Evolutionary conservation across 805 yeast genomes (phyloP).

Genomic region (Yueomyces sp.): DNA sequence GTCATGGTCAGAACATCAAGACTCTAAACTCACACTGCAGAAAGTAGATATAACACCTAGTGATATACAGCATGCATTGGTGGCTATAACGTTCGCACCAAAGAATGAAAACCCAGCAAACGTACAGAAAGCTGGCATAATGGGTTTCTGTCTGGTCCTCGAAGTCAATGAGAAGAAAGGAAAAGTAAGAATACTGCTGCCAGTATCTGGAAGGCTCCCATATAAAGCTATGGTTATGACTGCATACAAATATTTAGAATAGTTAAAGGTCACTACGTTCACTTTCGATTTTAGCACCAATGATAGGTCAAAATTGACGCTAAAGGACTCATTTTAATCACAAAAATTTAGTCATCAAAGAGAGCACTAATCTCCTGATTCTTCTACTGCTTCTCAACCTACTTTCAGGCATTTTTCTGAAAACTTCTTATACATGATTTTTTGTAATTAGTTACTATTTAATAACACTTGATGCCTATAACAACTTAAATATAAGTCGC

Average conservation of each 20-base stretch:
- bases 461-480: too few species aligned
- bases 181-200: conserved; percentile 59
- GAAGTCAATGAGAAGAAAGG: conserved; percentile 66
- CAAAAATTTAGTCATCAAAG: too few species aligned
- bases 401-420: too few species aligned
- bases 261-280: conserved; percentile 1
- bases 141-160: conserved; percentile 63
- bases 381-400: too few species aligned
- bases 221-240: conserved; percentile 63
- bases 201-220: conserved; percentile 82
- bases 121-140: conserved; percentile 40
- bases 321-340: not conserved
- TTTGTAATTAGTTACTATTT: too few species aligned
- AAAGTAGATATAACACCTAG: conserved; percentile 35
- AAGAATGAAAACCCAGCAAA: conserved; percentile 34
- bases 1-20: conserved; percentile 3
- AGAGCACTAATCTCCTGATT: too few species aligned
- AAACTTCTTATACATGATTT: too few species aligned
- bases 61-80: conserved; percentile 58
- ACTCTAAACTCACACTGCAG: conserved; percentile 10
- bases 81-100: conserved; percentile 48
- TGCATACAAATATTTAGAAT: conserved; percentile 72
- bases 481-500: too few species aligned
- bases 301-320: not conserved
- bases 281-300: not conserved